phyloP scores from a whole-genome alignment of 2,329 filamentous ascomycete genomes.

The Paradendryphiella salina region DNA sequence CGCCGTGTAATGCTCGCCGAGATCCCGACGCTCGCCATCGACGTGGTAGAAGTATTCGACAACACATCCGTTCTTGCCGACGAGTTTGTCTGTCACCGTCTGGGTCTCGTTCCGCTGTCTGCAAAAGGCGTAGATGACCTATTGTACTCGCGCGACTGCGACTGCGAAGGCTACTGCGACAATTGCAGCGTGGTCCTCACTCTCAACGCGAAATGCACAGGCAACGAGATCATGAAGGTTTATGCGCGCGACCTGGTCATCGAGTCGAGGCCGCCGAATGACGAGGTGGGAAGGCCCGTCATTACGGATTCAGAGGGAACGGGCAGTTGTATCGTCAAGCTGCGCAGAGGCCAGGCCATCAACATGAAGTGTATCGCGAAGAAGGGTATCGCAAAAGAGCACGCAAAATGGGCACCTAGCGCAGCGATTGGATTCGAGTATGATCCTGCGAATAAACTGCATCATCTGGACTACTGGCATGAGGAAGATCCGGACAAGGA shows the following conservation, averaged over 20 bases:
- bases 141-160: conserved; percentile 89
- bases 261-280: conserved; percentile 69
- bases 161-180: conserved; percentile 94
- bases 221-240: conserved; percentile 88
- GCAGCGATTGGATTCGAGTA: conserved; percentile 96
- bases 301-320: conserved; percentile 80
- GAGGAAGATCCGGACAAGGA: conserved; percentile 82
- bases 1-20: conserved; percentile 91
- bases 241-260: conserved; percentile 88
- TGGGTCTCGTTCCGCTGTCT: conserved; percentile 86
- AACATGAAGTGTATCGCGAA: conserved; percentile 91
- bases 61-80: conserved; percentile 97
- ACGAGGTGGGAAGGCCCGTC: conserved; percentile 76
- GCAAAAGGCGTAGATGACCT: conserved; percentile 81
- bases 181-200: conserved; percentile 84
- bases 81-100: conserved; percentile 90
- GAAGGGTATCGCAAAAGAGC: conserved; percentile 98
- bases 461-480: conserved; percentile 92
- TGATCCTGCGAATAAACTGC: conserved; percentile 93
- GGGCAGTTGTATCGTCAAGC: conserved; percentile 85
- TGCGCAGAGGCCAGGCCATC: conserved; percentile 86
- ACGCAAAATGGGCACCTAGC: conserved; percentile 96
- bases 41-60: conserved; percentile 86
- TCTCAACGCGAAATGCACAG: conserved; percentile 82
- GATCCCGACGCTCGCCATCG: conserved; percentile 91